Percentiles rank a stretch among this genome's conserved stretches.
These are phyloP conservation scores for Ceratocystis diversiconidia DNA, from an alignment of 2,329 filamentous ascomycete genomes.

Conservation along the genomic window DNA sequence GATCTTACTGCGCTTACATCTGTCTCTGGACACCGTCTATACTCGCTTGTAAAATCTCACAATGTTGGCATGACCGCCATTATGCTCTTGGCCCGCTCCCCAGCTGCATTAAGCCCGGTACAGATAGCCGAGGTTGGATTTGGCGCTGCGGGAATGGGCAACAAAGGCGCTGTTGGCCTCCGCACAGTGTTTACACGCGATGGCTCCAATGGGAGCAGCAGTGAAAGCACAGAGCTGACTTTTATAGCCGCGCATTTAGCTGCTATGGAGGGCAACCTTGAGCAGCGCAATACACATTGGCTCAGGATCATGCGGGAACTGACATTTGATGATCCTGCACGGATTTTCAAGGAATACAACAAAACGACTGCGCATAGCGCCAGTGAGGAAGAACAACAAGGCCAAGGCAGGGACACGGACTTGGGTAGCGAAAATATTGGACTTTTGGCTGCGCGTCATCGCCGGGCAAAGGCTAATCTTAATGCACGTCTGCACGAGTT, in stretches of 20 bases:
- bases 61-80: constrained; percentile 85
- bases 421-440: constrained; percentile 20
- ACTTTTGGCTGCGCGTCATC: constrained; percentile 26
- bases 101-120: constrained; percentile 46
- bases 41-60: constrained; percentile 54
- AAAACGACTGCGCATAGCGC: neutral
- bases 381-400: neutral
- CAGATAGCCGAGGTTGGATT: constrained; percentile 73
- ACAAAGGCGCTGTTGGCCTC: constrained; percentile 82
- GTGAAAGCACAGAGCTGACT: constrained; percentile 49
- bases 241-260: constrained; percentile 83
- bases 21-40: constrained; percentile 31
- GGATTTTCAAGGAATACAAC: constrained; percentile 24
- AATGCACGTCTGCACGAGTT: constrained; percentile 35
- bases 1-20: constrained; percentile 18
- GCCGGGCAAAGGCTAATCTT: constrained; percentile 26
- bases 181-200: constrained; percentile 45
- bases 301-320: constrained; percentile 64
- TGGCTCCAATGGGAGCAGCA: constrained; percentile 23
- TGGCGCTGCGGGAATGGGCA: constrained; percentile 77
- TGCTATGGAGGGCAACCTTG: constrained; percentile 67
- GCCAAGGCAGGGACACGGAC: neutral
- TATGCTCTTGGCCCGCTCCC: constrained; percentile 64
- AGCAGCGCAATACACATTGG: constrained; percentile 77
- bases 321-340: constrained; percentile 51